A percentile compares a stretch with the other conserved stretches of the same genome.
Conservation (phyloP, 352 stramenopile genomes). For the Phytophthora pini region DNA sequence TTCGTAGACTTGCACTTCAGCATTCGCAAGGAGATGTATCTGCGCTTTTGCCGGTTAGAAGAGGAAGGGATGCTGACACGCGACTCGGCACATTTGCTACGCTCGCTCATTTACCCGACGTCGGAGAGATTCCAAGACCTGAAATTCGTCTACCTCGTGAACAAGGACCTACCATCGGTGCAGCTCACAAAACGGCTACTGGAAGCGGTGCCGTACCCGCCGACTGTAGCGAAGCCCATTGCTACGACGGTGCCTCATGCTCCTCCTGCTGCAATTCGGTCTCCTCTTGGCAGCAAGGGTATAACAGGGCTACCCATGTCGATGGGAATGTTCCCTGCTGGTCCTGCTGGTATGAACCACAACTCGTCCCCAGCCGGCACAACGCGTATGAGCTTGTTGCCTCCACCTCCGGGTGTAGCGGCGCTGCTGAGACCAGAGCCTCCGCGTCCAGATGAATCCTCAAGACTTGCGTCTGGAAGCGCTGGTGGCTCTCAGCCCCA, state of each 20-base stretch:
- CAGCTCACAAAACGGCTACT: slow-evolving; percentile 83
- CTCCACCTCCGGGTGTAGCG: slow-evolving; percentile 29
- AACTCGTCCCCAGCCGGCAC: slow-evolving; percentile 35
- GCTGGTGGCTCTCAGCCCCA: slow-evolving; percentile 17
- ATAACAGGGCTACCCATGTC: slow-evolving; percentile 32
- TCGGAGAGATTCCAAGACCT: slow-evolving; percentile 87
- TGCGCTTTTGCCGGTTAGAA: slow-evolving; percentile 81
- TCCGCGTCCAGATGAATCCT: slow-evolving; percentile 37
- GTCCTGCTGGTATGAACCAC: slow-evolving; percentile 26
- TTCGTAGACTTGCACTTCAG: slow-evolving; percentile 87
- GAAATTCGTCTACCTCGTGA: slow-evolving; percentile 91
- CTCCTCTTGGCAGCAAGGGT: slow-evolving; percentile 21
- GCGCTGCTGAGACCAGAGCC: slow-evolving; percentile 37
- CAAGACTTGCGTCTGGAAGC: slow-evolving; percentile 39
- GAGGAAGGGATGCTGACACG: slow-evolving; percentile 73
- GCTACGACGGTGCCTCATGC: slow-evolving; percentile 35
- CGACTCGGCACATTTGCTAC: slow-evolving; percentile 76
- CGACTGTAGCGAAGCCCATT: slow-evolving; percentile 38
- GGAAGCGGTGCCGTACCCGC: slow-evolving; percentile 65
- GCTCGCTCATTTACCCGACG: slow-evolving; percentile 83
- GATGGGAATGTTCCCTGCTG: slow-evolving; percentile 46
- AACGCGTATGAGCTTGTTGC: slow-evolving; percentile 37
- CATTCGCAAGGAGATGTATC: slow-evolving; percentile 90
- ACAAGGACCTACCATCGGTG: slow-evolving; percentile 77
- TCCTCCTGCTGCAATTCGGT: slow-evolving; percentile 21